Evolutionary conservation across 805 yeast species (phyloP).

Genomic region (Priceomyces fermenticarens): DNA sequence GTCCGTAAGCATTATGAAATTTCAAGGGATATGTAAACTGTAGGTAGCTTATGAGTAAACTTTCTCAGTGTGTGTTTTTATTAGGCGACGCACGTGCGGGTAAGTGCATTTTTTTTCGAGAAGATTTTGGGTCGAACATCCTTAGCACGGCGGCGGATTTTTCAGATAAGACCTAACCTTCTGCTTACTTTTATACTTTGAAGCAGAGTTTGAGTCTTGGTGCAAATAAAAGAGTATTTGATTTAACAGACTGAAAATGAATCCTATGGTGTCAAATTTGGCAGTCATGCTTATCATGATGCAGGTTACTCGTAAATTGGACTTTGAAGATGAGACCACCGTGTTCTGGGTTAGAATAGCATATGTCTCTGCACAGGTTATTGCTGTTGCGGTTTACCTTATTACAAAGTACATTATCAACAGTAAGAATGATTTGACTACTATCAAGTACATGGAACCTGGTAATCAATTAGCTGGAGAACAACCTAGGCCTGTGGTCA

Average conservation of each 20-base stretch:
- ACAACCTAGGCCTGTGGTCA: slow-evolving; percentile 73
- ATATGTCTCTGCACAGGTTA: slow-evolving; percentile 62
- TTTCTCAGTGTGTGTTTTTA: too few relatives aligned
- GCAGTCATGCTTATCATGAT: slow-evolving; percentile 92
- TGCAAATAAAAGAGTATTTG: too few relatives aligned
- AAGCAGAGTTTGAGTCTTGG: too few relatives aligned
- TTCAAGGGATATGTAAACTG: too few relatives aligned
- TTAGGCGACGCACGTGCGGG: too few relatives aligned
- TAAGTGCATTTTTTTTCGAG: too few relatives aligned
- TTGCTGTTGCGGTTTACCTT: slow-evolving; percentile 66
- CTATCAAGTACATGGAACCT: slow-evolving; percentile 86
- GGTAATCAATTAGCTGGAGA: slow-evolving; percentile 77
- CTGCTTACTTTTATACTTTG: too few relatives aligned
- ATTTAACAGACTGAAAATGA: slow-evolving; percentile 46
- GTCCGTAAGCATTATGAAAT: too few relatives aligned
- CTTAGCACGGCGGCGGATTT: too few relatives aligned
- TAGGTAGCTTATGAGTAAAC: too few relatives aligned
- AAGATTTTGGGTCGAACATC: too few relatives aligned
- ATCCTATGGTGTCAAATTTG: slow-evolving; percentile 84
- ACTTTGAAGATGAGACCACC: slow-evolving; percentile 78
- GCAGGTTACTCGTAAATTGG: slow-evolving; percentile 88
- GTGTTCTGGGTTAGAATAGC: slow-evolving; percentile 72
- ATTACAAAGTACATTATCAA: slow-evolving; percentile 58
- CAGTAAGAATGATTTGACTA: slow-evolving; percentile 84
- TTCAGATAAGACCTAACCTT: too few relatives aligned